These are phyloP conservation scores for Phytophthora multivora DNA, from an alignment of 352 stramenopile species.

Conservation along the genomic window DNA sequence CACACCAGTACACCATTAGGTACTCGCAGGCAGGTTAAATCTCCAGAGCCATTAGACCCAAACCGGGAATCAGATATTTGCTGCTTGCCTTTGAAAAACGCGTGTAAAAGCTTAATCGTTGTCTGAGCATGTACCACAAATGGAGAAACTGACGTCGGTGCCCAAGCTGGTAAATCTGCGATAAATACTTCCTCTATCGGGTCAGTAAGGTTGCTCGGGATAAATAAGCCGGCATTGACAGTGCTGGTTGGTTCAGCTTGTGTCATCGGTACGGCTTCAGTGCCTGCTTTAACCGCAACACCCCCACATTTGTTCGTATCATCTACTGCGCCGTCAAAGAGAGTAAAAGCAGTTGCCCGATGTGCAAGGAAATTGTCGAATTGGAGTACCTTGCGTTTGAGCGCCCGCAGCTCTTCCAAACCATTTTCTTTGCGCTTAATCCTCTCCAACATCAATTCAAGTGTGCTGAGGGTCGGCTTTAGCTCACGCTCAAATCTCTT, in stretches of 20 bases:
- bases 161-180: constrained; percentile 10
- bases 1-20: constrained; percentile 27
- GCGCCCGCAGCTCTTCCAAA: constrained; percentile 23
- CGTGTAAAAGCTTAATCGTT: constrained; percentile 8
- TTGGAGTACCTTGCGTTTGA: constrained; percentile 4
- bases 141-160: constrained; percentile 4
- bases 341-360: background rate
- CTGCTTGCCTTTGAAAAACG: constrained; percentile 28
- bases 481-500: constrained; percentile 15
- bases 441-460: constrained; percentile 13
- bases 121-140: constrained; percentile 22
- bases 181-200: constrained; percentile 45
- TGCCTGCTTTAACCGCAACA: background rate
- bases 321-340: background rate
- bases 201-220: constrained; percentile 29
- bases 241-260: background rate
- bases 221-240: constrained; percentile 33
- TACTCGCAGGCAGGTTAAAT: constrained; percentile 27
- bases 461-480: constrained; percentile 2
- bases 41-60: background rate
- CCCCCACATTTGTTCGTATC: background rate
- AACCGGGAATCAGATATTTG: constrained; percentile 4
- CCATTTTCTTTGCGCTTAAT: constrained; percentile 2
- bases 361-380: constrained; percentile 16
- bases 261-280: background rate